Percentiles rank a stretch among this genome's conserved stretches.
Conservation (phyloP, 2,329 filamentous ascomycete genomes). For the Ophiostoma sp. region DNA sequence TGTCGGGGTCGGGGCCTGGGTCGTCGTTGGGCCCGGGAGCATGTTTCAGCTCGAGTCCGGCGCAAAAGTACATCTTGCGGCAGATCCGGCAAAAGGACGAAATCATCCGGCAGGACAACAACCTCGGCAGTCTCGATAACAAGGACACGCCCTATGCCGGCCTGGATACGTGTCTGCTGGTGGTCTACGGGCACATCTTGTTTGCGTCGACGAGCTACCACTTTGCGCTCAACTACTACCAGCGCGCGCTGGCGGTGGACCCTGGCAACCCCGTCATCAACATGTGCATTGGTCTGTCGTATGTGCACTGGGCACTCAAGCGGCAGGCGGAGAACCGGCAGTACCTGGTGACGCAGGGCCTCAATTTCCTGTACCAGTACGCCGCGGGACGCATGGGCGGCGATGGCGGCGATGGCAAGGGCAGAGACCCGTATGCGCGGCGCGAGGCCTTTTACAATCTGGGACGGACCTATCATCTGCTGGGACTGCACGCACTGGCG, state of each 20-base stretch:
- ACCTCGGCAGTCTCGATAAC: constrained; percentile 47
- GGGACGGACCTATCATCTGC: constrained; percentile 67
- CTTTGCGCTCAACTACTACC: constrained; percentile 82
- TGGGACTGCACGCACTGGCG: constrained; percentile 69
- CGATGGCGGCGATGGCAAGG: background rate
- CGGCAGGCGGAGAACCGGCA: constrained; percentile 86
- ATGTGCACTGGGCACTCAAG: constrained; percentile 85
- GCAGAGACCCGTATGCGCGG: constrained; percentile 29
- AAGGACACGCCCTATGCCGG: constrained; percentile 42
- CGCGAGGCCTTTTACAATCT: constrained; percentile 82
- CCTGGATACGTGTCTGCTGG: constrained; percentile 74
- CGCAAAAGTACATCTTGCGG: constrained; percentile 85
- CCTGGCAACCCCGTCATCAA: constrained; percentile 72
- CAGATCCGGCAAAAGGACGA: constrained; percentile 88
- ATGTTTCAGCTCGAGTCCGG: constrained; percentile 74
- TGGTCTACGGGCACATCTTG: constrained; percentile 85
- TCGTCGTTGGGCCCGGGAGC: constrained; percentile 34
- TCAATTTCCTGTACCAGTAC: constrained; percentile 74
- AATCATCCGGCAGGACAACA: constrained; percentile 70
- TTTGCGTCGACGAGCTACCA: constrained; percentile 78
- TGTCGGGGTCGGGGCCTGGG: constrained; percentile 29
- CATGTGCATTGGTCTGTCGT: constrained; percentile 74
- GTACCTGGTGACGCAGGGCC: constrained; percentile 77
- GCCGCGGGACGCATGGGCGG: constrained; percentile 50
- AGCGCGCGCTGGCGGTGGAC: constrained; percentile 68